These are phyloP conservation scores for Peronospora belbahrii DNA, from an alignment of 352 stramenopile genomes.

Conservation along the genomic window DNA sequence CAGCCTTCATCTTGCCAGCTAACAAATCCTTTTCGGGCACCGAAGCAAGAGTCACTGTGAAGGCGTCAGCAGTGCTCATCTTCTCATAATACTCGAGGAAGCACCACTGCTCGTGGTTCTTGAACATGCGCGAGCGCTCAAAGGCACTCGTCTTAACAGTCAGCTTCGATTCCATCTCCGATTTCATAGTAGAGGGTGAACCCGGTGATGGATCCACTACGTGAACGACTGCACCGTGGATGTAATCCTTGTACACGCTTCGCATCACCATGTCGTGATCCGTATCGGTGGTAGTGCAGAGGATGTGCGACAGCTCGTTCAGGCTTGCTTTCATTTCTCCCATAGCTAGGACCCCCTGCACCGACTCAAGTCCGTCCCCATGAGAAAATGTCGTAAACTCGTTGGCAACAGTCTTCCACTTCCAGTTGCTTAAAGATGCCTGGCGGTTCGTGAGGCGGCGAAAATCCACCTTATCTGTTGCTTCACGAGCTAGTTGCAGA, in stretches of 20 bases:
- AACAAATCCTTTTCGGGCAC: conserved; percentile 23
- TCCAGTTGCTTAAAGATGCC: conserved; percentile 25
- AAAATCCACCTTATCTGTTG: conserved; percentile 24
- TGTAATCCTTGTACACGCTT: conserved; percentile 41
- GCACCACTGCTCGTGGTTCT: conserved; percentile 35
- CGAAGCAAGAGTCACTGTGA: conserved; percentile 27
- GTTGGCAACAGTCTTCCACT: conserved; percentile 29
- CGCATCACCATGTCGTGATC: conserved; percentile 33
- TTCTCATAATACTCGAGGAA: conserved; percentile 31
- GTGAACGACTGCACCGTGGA: conserved; percentile 40
- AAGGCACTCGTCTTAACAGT: conserved; percentile 32
- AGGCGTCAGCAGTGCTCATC: conserved; percentile 12
- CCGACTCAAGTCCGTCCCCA: conserved; percentile 26
- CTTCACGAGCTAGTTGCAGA: conserved; percentile 17
- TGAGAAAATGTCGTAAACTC: conserved; percentile 26
- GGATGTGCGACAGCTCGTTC: conserved; percentile 26
- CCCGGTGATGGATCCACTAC: conserved; percentile 5
- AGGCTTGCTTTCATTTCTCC: conserved; percentile 32
- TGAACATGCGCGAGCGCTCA: conserved; percentile 33
- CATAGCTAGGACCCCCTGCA: conserved; percentile 22
- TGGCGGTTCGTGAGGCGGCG: conserved; percentile 19
- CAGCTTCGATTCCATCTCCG: conserved; percentile 12
- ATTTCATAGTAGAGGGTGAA: conserved; percentile 6
- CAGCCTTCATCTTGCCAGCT: conserved; percentile 35
- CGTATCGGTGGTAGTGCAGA: conserved; percentile 22